Percentiles rank a stretch among this genome's conserved stretches.
Conservation (phyloP, 2,329 filamentous ascomycete species). For the Zymoseptoria pseudotritici region DNA sequence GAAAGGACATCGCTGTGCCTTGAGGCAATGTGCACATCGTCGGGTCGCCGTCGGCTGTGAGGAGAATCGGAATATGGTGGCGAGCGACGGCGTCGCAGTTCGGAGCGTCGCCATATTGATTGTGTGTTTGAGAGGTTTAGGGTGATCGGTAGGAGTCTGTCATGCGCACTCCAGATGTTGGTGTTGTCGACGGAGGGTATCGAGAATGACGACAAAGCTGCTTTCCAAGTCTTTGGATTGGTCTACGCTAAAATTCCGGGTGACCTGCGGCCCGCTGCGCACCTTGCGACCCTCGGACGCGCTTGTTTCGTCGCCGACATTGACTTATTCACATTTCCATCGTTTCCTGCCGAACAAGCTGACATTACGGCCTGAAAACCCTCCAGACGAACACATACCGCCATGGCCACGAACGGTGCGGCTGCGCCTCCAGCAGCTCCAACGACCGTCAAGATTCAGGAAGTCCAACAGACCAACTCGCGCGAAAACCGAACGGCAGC, state of each 20-base stretch:
- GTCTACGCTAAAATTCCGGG: no score
- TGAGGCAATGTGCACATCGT: constrained; percentile 38
- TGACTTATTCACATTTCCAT: neutral
- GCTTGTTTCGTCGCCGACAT: no score
- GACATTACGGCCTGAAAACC: neutral
- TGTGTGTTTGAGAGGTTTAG: neutral
- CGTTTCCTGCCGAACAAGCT: neutral
- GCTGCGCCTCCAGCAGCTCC: constrained; percentile 16
- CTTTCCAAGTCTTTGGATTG: neutral
- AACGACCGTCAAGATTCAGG: constrained; percentile 29
- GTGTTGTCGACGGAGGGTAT: neutral
- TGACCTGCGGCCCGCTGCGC: neutral
- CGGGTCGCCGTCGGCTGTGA: constrained; percentile 22
- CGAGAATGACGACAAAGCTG: neutral
- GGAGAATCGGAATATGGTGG: constrained; percentile 32
- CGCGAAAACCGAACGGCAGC: constrained; percentile 94
- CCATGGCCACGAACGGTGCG: constrained; percentile 23
- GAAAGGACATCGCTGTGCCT: constrained; percentile 35
- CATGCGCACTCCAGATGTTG: neutral
- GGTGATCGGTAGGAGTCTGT: neutral
- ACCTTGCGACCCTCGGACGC: no score
- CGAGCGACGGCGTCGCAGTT: constrained; percentile 22
- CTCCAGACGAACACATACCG: neutral
- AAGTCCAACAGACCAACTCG: constrained; percentile 28
- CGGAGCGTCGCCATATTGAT: constrained; percentile 25